Evolutionary conservation across 129 eudicot species (phyloP).

Genomic region (Saussurea involucrata): DNA sequence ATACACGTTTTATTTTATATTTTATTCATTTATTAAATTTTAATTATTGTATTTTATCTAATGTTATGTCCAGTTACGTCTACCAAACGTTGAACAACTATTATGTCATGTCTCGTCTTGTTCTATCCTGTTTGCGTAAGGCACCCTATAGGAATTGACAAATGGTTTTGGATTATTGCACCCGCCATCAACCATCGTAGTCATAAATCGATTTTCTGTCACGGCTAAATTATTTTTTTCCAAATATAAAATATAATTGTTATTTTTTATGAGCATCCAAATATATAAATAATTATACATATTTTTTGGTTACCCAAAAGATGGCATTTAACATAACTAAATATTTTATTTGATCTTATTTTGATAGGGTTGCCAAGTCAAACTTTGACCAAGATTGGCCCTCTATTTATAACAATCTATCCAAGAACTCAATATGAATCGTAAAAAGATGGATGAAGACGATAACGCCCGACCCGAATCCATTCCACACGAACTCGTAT

Average conservation of each 20-base stretch:
- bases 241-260: too few relatives aligned
- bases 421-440: background rate
- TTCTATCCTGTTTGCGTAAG: too few relatives aligned
- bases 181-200: background rate
- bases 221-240: too few relatives aligned
- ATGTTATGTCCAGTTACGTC: too few relatives aligned
- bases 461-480: slow-evolving; percentile 15
- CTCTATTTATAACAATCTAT: slow-evolving; percentile 19
- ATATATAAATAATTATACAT: too few relatives aligned
- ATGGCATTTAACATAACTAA: background rate
- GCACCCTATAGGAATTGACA: background rate
- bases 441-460: background rate
- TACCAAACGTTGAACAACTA: too few relatives aligned
- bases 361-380: background rate
- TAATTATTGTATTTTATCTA: too few relatives aligned
- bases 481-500: slow-evolving; percentile 25
- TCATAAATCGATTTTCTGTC: background rate
- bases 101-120: too few relatives aligned
- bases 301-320: background rate
- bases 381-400: slow-evolving; percentile 7
- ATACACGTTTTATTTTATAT: too few relatives aligned
- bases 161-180: background rate
- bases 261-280: too few relatives aligned
- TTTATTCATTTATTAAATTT: too few relatives aligned
- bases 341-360: background rate